Evolutionary conservation across 805 yeast species (phyloP), one percentile per base, ranked within the genome.

Genomic region (Candida pseudoglaebosa): DNA sequence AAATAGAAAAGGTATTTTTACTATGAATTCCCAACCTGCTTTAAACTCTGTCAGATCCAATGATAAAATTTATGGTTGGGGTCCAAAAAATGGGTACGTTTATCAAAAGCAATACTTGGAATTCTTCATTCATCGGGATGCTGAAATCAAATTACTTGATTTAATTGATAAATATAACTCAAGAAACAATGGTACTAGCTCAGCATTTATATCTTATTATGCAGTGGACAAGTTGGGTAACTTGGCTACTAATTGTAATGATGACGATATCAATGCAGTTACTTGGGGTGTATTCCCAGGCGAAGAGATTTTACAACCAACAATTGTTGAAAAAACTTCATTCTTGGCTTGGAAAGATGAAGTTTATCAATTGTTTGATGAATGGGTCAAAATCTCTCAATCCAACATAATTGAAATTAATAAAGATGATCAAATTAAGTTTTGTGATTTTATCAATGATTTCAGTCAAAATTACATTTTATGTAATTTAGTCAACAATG

Each of bases 281-380:
- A 91, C 98, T 14, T 91, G 98, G 98, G 98, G 98, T 46, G 88
- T 90, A 39, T 89, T 87, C 78, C 97, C 98, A 19, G 96, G 96
- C 28, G 84, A 83, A 55, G 97, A 91, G 65, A 84, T 91, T 38
- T 73, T 87, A 46, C 98, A 91, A 66, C 97, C 98, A 37, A 91
- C 98, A 0, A 88, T 91, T 57, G 97, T 91, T 15, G 98, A 91
- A 59, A 83, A 81, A 54, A 79, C 82, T 28, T 87, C 96, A 2
- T 91, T 91, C 62, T 67, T 90, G 51, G 98, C 98, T 10, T 91
- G 98, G 98, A 90, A 88, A 59, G 96, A 91, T 59, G 98, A 91
- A 62, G 91, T 91, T 28, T 91, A 75, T 71, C 73, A 88, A 46
- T 80, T 91, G 44, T 73, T 89, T 38, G 70, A 74, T 36, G 96